Conservation (phyloP, 768 basidiomycete genomes). For the Lanmaoa pseudosensibilis region DNA sequence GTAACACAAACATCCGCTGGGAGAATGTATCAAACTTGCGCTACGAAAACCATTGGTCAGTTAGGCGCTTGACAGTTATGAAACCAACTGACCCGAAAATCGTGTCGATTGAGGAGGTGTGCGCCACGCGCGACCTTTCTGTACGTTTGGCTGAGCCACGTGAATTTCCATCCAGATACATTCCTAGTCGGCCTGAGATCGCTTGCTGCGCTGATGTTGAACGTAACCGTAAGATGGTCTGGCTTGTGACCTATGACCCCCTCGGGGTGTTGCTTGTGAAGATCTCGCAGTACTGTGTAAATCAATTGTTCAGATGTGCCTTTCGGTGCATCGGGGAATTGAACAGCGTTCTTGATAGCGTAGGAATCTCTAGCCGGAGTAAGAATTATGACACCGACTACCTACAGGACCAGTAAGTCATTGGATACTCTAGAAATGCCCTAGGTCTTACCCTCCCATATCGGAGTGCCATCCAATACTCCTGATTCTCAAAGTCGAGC, state of each 20-base stretch:
- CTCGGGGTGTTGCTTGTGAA: constrained; percentile 34
- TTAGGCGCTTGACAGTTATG: background rate
- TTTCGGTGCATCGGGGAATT: constrained; percentile 53
- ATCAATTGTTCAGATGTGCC: constrained; percentile 57
- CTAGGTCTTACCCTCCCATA: constrained; percentile 7
- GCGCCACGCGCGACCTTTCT: constrained; percentile 39
- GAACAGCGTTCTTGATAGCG: constrained; percentile 56
- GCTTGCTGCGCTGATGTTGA: constrained; percentile 48
- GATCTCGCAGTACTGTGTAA: constrained; percentile 43
- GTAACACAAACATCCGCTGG: constrained; percentile 51
- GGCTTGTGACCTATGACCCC: background rate
- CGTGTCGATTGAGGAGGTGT: constrained; percentile 41
- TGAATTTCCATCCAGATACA: constrained; percentile 48
- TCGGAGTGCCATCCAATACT: constrained; percentile 55
- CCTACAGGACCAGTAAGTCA: constrained; percentile 19
- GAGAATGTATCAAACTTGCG: constrained; percentile 46
- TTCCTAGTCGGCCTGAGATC: constrained; percentile 42
- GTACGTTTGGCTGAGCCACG: constrained; percentile 45
- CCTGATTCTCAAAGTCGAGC: constrained; percentile 53
- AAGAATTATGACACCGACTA: constrained; percentile 51
- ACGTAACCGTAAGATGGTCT: constrained; percentile 39
- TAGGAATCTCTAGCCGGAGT: constrained; percentile 48
- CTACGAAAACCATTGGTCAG: constrained; percentile 22
- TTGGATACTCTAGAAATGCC: too few relatives aligned
- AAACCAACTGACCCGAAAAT: constrained; percentile 42